Evolutionary conservation across 306 rosid genomes (phyloP).

Genomic region (Acmispon strigosus): DNA sequence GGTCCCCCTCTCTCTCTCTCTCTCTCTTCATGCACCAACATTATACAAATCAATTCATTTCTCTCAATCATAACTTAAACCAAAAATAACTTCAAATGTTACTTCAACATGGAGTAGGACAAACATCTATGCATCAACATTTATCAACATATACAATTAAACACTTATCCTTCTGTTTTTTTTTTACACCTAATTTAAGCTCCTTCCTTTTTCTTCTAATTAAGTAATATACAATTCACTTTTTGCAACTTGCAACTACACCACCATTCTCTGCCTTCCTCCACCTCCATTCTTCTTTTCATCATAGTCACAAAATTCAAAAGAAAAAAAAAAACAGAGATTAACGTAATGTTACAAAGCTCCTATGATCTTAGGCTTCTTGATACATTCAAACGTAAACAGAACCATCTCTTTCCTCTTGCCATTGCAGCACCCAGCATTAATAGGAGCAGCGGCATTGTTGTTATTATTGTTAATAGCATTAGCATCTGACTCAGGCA

Average conservation of each 20-base stretch:
- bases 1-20: conserved; percentile 13
- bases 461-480: background rate
- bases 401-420: conserved; percentile 73
- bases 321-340: background rate
- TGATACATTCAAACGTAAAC: conserved; percentile 56
- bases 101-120: conserved; percentile 4
- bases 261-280: background rate
- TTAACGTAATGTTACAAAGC: conserved; percentile 56
- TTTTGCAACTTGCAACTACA: conserved; percentile 46
- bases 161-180: conserved; percentile 10
- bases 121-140: conserved; percentile 10
- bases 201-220: conserved; percentile 24
- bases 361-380: conserved; percentile 81
- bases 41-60: too few species aligned
- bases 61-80: too few species aligned
- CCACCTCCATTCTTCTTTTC: background rate
- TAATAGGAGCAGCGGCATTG: background rate
- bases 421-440: conserved; percentile 42
- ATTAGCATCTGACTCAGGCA: conserved; percentile 29
- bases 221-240: conserved; percentile 47
- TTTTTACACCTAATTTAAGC: conserved; percentile 40
- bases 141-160: conserved; percentile 22
- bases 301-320: conserved; percentile 31
- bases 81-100: background rate
- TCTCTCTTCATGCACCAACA: background rate